These are phyloP conservation scores for Lyophyllum decastes DNA, from an alignment of 768 basidiomycete genomes.

Conservation along the genomic window DNA sequence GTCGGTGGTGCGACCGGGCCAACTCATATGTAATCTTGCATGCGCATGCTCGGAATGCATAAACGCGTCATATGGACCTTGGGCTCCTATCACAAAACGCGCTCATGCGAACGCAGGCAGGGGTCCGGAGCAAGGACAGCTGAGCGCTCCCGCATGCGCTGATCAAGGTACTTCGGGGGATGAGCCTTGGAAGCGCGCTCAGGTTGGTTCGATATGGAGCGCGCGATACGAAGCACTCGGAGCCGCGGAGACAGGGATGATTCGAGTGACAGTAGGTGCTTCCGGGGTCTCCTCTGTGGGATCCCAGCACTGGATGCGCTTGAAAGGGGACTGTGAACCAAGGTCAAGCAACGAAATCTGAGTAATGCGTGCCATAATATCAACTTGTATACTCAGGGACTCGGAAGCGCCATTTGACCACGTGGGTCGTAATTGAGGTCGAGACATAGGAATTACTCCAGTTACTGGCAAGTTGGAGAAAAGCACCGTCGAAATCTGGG, in stretches of 20 bases:
- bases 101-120: neutral
- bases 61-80: neutral
- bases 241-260: neutral
- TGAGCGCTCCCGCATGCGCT: neutral
- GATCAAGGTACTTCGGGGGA: conserved; percentile 9
- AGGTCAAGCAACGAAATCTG: no score
- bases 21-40: neutral
- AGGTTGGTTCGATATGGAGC: neutral
- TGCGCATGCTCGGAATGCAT: neutral
- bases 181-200: conserved; percentile 7
- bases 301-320: no score
- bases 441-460: no score
- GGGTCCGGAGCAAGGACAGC: neutral
- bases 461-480: no score
- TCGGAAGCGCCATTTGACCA: no score
- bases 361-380: no score
- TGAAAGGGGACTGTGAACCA: no score
- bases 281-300: no score
- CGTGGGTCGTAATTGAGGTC: no score
- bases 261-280: neutral
- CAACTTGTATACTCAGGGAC: no score
- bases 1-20: neutral
- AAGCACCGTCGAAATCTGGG: no score
- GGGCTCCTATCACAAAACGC: neutral
- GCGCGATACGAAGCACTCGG: neutral